These are phyloP conservation scores for Huntiella abstrusa DNA, from an alignment of 2,329 filamentous ascomycete genomes.

Conservation along the genomic window DNA sequence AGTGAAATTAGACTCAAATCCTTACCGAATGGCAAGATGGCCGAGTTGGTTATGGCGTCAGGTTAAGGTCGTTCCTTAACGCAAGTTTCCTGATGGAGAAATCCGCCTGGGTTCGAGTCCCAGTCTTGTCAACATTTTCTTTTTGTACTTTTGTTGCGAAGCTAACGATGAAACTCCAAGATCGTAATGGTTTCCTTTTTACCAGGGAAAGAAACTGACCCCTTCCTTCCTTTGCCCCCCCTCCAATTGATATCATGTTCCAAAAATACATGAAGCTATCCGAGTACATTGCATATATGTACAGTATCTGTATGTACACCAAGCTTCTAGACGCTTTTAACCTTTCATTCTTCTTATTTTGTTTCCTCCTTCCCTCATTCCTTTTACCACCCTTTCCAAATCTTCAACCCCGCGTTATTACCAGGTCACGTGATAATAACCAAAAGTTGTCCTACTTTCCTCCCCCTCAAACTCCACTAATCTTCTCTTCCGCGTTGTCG, in stretches of 20 bases:
- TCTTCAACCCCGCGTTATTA: not conserved
- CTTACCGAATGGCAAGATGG: slow-evolving; percentile 15
- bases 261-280: too few relatives aligned
- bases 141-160: not conserved
- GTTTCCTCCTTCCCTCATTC: not conserved
- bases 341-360: not conserved
- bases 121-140: slow-evolving; percentile 7
- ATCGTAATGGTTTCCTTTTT: not conserved
- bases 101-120: slow-evolving; percentile 11
- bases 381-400: not conserved
- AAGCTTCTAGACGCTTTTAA: not conserved
- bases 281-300: too few relatives aligned
- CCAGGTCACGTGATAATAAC: too few relatives aligned
- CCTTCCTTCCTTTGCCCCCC: too few relatives aligned
- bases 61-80: slow-evolving; percentile 17
- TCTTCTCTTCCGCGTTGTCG: too few relatives aligned
- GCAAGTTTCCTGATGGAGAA: slow-evolving; percentile 11
- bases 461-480: too few relatives aligned
- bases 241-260: too few relatives aligned
- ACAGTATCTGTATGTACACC: too few relatives aligned
- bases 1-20: too few relatives aligned
- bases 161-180: not conserved
- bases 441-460: too few relatives aligned
- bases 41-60: slow-evolving; percentile 21
- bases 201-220: too few relatives aligned